Evolutionary conservation across 2,329 filamentous ascomycete species (phyloP), one percentile per base, ranked within the genome.

Genomic region (Colletotrichum costaricense): DNA sequence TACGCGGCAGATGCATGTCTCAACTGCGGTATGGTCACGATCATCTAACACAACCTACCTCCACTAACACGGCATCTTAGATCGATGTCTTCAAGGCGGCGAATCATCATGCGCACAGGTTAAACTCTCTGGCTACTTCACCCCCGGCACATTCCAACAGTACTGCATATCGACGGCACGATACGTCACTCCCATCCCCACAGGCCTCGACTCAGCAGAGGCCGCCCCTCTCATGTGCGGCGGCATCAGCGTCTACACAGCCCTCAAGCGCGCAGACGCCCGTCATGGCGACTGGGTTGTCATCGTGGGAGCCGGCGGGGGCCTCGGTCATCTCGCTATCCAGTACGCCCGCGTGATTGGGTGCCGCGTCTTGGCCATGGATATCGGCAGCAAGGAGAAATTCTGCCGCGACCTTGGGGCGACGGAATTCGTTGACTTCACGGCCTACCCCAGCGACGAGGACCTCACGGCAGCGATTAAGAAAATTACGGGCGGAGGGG

Each of bases 141-240:
- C 74, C 4, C 78, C 78, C 0, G 78, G 78, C 9, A 79, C 77
- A 8, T 78, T 79, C 33, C 76, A 79, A 67, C 74, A 76, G 62
- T 78, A 78, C 70, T 74, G 72, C 57, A 26, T 75, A 4, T 71
- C 75, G 11, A 72, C 73, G 16, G 77, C 76, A 12, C 46, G 65
- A 52, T 93, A 92, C 74, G 81, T 80, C 24, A 79, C 85, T 64
- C 83, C 83, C 62, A 81, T 86, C 52, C 84, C 83, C 5, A 80
- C 83, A 11, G 78, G 76, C 3, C 67, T 86, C 11, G 76, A 76
- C 49, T 77, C 78, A 8, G 82, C 80, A 19, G 76, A 80, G 30
- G 81, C 83, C 9, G 84, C 91, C n/a, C 91, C 92, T 2, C 89
- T 93, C 86, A 84, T 94, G 58, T 93, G 92, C 77, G 92, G 87